Evolutionary conservation across 2,329 filamentous ascomycete genomes (phyloP), one percentile per base, ranked within the genome.

Genomic region (Akanthomyces muscarius): DNA sequence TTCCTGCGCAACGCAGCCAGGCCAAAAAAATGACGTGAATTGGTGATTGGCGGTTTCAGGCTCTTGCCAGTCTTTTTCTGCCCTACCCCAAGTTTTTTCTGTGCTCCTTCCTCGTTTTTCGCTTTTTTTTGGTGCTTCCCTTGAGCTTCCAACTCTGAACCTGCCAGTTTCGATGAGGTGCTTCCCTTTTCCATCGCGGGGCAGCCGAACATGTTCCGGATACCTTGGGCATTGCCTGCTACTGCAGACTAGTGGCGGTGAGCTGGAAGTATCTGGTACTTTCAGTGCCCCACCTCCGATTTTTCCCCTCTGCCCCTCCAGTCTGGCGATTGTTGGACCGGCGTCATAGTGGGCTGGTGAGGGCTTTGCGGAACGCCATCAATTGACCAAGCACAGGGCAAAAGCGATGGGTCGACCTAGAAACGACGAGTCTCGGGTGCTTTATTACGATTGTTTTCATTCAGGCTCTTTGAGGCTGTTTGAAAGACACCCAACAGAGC

Each of bases 161-260:
- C 16, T n/a, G 11, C 48, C 16, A 28, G 21, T 6, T 61, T 61
- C 59, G 50, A 55, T 61, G 59, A 61, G 59, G n/a, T 21, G 47
- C 59, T 54, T 55, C 28, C 7, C 18, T 54, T 47, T 61, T 61
- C 59, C 59, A 61, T 55, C 59, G 59, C 59, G 59, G 59, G 59
- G 51, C 59, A 55, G 53, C 53, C 56, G 63, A 54, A 10, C 41
- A 66, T 52, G 71, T 73, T 13, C 16, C 45, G 5, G 50, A 44
- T 68, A 73, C 67, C 44, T 66, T 0, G 4, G 5, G 4, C 10
- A 18, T 30, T 38, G 58, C 47, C 11, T 2, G 11, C 4, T 14
- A 44, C 3, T 10, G 23, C 3, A 3, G 28, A 2, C 21, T 41
- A 14, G 36, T 51, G 33, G n/a, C 52, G 45, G 23, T 41, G 13